Conservation (phyloP, 139 green algal species). For the Desmodesmus armatus region DNA sequence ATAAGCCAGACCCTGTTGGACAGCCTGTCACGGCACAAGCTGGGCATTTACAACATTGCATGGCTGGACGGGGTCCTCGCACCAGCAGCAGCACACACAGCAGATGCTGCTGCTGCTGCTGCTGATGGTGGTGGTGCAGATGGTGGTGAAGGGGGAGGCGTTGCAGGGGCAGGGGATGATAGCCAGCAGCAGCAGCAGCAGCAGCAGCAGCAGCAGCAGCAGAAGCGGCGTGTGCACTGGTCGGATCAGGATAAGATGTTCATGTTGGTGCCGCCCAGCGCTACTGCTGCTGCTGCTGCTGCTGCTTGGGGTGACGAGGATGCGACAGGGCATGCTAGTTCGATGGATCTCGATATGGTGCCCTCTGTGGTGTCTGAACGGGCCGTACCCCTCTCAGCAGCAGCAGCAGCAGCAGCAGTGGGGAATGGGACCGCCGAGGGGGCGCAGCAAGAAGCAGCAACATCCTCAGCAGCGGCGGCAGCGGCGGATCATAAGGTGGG, state of each 20-base stretch:
- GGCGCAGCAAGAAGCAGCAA: no score
- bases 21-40: neutral
- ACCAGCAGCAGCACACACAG: neutral
- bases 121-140: neutral
- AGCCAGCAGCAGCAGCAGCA: constrained; percentile 3
- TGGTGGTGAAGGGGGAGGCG: no score
- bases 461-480: constrained; percentile 11
- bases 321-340: no score
- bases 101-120: neutral
- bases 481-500: neutral
- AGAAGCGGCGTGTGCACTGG: neutral
- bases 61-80: constrained; percentile 17
- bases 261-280: neutral
- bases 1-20: constrained; percentile 10
- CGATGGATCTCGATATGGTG: no score
- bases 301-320: no score
- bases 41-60: constrained; percentile 8
- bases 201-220: neutral
- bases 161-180: no score
- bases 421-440: neutral
- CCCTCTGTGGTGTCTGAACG: no score
- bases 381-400: neutral
- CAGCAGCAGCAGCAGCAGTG: neutral
- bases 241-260: neutral
- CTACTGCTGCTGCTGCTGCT: neutral